Evolutionary conservation across 495 filamentous ascomycete genomes (phyloP).

Genomic region (Lentithecium fluviatile): DNA sequence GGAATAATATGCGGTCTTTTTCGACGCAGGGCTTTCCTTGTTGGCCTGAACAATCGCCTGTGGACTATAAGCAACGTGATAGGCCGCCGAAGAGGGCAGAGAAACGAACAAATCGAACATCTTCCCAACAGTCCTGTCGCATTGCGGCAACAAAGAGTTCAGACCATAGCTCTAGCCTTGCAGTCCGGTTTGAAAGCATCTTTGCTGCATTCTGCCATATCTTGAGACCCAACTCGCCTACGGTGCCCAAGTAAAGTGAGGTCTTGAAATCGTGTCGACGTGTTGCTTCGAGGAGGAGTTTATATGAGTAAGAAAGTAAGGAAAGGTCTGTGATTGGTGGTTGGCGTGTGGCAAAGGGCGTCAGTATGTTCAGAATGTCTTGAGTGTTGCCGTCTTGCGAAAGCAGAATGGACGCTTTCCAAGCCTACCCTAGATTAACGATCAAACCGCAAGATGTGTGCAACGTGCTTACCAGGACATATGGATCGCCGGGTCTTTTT

Average conservation of each 20-base stretch:
- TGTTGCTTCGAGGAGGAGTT: not conserved
- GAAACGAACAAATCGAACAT: slow-evolving; percentile 25
- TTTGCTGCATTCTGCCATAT: slow-evolving; percentile 20
- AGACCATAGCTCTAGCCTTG: slow-evolving; percentile 16
- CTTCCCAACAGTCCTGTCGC: slow-evolving; percentile 30
- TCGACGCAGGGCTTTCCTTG: not conserved
- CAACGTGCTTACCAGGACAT: slow-evolving; percentile 10
- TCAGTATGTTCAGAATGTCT: not conserved
- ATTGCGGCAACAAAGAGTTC: slow-evolving; percentile 8
- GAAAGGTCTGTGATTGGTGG: slow-evolving; percentile 11
- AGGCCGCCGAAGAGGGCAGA: not conserved
- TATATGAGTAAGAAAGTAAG: slow-evolving; percentile 14
- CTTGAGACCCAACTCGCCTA: not conserved
- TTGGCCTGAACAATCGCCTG: slow-evolving; percentile 6
- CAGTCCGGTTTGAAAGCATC: slow-evolving; percentile 1
- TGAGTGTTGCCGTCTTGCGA: not conserved
- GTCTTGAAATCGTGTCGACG: not conserved
- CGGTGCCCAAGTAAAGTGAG: not conserved
- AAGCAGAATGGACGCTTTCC: slow-evolving; percentile 16
- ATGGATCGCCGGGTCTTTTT: slow-evolving; percentile 20
- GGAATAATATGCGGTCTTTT: slow-evolving; percentile 12
- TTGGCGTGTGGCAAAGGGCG: not conserved
- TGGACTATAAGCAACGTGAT: not conserved
- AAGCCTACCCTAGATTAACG: slow-evolving; percentile 15
- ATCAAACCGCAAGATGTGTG: not conserved